Percentiles rank a stretch among this genome's conserved stretches.
Conservation (phyloP, 2,329 filamentous ascomycete species). For the Phyllosticta citrichinensis region DNA sequence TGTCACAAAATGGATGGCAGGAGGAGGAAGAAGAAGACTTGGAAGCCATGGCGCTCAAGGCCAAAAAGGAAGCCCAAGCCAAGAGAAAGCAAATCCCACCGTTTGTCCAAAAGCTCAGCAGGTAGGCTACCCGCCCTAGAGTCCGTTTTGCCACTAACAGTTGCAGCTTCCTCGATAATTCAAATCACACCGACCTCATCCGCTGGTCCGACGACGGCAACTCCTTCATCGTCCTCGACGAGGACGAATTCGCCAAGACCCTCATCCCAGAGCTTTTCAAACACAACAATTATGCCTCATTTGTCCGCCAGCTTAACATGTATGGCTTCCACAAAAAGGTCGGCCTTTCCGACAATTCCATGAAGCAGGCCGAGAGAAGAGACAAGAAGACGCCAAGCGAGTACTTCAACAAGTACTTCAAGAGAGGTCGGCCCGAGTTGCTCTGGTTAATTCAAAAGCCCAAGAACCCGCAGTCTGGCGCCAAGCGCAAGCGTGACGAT, state of each 20-base stretch:
- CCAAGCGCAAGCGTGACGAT: slow-evolving; percentile 45
- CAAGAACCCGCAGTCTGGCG: slow-evolving; percentile 51
- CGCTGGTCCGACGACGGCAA: slow-evolving; percentile 95
- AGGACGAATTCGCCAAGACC: slow-evolving; percentile 75
- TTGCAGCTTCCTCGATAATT: slow-evolving; percentile 78
- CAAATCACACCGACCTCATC: slow-evolving; percentile 88
- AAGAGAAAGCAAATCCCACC: slow-evolving; percentile 95
- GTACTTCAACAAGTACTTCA: slow-evolving; percentile 95
- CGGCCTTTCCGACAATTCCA: slow-evolving; percentile 87
- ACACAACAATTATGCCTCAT: slow-evolving; percentile 70
- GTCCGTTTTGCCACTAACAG: slow-evolving; percentile 13
- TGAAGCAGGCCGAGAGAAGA: slow-evolving; percentile 93
- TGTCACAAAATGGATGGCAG: slow-evolving; percentile 47
- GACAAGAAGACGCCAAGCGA: slow-evolving; percentile 98
- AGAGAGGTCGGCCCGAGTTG: slow-evolving; percentile 81
- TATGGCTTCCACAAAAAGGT: slow-evolving; percentile 47
- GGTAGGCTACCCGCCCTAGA: slow-evolving; percentile 46
- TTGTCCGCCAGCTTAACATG: slow-evolving; percentile 59
- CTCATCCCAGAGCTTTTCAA: slow-evolving; percentile 69
- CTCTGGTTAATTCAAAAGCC: slow-evolving; percentile 96
- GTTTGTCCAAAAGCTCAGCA: slow-evolving; percentile 96
- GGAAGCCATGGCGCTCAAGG: slow-evolving; percentile 67
- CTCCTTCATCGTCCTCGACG: slow-evolving; percentile 92
- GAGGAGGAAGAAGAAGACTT: slow-evolving; percentile 67
- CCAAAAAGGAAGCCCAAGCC: slow-evolving; percentile 76